Conservation (phyloP, 208 protist genomes). For the Leptomonas pyrrhocoris region DNA sequence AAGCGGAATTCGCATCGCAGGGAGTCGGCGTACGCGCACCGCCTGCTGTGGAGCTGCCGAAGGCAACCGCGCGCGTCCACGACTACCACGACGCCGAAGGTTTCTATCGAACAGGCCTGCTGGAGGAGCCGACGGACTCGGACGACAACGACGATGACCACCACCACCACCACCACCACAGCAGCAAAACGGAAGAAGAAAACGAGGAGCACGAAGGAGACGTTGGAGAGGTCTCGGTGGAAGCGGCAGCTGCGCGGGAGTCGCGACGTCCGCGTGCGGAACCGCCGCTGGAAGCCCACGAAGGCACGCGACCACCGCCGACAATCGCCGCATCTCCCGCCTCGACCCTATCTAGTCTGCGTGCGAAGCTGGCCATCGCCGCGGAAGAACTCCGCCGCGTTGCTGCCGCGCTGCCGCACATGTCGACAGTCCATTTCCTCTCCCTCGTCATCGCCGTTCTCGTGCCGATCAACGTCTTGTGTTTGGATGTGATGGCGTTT, state of each 20-base stretch:
- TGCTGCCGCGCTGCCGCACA: constrained; percentile 6
- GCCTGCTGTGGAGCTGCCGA: background rate
- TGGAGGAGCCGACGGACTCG: constrained; percentile 12
- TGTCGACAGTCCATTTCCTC: constrained; percentile 21
- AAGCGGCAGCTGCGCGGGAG: too few species aligned
- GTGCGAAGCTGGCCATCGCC: background rate
- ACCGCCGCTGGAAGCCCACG: too few species aligned
- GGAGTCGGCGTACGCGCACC: background rate
- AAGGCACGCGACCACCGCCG: too few species aligned
- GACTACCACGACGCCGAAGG: constrained; percentile 8
- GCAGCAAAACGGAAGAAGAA: too few species aligned
- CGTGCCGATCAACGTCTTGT: constrained; percentile 30
- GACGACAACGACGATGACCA: constrained; percentile 14
- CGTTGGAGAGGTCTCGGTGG: too few species aligned
- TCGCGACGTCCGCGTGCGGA: too few species aligned
- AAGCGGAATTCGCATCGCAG: too few species aligned
- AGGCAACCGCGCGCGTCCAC: too few species aligned
- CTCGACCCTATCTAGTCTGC: background rate
- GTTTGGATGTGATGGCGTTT: constrained; percentile 30
- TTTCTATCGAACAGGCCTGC: constrained; percentile 27
- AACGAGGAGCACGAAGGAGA: background rate
- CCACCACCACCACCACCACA: too few species aligned
- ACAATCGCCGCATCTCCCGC: too few species aligned
- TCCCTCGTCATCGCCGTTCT: constrained; percentile 34
- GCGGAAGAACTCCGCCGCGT: constrained; percentile 1